phyloP scores from a whole-genome alignment of 306 rosid genomes.

The Macrotyloma uniflorum region DNA sequence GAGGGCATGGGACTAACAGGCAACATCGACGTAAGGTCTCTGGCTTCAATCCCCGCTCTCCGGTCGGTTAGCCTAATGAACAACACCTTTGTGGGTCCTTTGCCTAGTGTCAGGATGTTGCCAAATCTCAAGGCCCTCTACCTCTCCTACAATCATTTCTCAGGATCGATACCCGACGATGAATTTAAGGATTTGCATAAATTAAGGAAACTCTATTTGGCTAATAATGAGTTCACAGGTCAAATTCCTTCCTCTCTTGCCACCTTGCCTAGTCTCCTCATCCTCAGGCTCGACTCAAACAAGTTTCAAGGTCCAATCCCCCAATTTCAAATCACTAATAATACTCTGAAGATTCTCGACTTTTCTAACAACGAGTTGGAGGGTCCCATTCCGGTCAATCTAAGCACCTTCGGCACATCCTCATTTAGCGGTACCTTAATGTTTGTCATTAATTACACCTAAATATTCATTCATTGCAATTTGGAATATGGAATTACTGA shows the following conservation, averaged over 20 bases:
- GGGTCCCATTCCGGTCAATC: constrained; percentile 72
- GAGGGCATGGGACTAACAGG: constrained; percentile 76
- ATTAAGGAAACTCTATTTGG: constrained; percentile 58
- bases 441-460: not conserved
- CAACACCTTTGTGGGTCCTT: constrained; percentile 71
- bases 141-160: constrained; percentile 73
- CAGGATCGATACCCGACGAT: constrained; percentile 70
- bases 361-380: constrained; percentile 65
- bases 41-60: constrained; percentile 46
- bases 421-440: constrained; percentile 53
- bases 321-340: constrained; percentile 31
- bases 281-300: constrained; percentile 68
- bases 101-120: constrained; percentile 56
- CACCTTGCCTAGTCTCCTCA: constrained; percentile 51
- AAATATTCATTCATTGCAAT: not conserved
- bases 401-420: constrained; percentile 43
- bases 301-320: constrained; percentile 81
- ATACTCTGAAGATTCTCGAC: constrained; percentile 47
- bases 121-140: constrained; percentile 54
- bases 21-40: constrained; percentile 46
- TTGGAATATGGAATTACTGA: not conserved
- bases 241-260: constrained; percentile 74
- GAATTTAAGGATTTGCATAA: constrained; percentile 56
- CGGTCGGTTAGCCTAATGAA: constrained; percentile 73
- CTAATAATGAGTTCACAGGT: constrained; percentile 66